Evolutionary conservation across 805 yeast genomes (phyloP).

Genomic region (Metschnikowia peoriensis): DNA sequence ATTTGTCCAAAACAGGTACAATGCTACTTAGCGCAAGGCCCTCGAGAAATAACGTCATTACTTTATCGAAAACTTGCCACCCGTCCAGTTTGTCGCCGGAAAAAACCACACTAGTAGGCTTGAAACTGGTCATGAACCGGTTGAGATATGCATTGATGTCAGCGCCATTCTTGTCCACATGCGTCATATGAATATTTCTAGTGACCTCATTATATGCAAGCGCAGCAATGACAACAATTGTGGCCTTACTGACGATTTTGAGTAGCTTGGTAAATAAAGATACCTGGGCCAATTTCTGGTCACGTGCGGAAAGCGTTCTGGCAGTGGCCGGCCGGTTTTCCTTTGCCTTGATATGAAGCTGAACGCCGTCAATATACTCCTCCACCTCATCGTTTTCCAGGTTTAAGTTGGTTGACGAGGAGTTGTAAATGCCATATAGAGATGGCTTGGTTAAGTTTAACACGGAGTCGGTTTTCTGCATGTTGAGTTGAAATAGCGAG

Average conservation of each 20-base stretch:
- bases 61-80: constrained; percentile 14
- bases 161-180: constrained; percentile 43
- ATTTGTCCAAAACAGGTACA: constrained; percentile 44
- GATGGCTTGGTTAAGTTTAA: constrained; percentile 50
- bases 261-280: not conserved
- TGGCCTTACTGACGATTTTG: constrained; percentile 16
- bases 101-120: constrained; percentile 15
- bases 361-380: constrained; percentile 20
- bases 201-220: constrained; percentile 53
- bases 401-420: constrained; percentile 37
- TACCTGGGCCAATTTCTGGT: not conserved
- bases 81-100: constrained; percentile 2
- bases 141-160: constrained; percentile 38
- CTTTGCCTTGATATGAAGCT: constrained; percentile 17
- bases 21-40: constrained; percentile 60
- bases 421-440: constrained; percentile 49
- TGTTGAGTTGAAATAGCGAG: not conserved
- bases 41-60: constrained; percentile 40
- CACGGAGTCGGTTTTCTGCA: constrained; percentile 34
- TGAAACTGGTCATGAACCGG: constrained; percentile 25
- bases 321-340: constrained; percentile 10
- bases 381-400: constrained; percentile 24
- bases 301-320: not conserved
- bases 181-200: constrained; percentile 50
- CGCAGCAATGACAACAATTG: constrained; percentile 44